Conservation (phyloP, 2,329 filamentous ascomycete species). For the Trichoderma harzianum region DNA sequence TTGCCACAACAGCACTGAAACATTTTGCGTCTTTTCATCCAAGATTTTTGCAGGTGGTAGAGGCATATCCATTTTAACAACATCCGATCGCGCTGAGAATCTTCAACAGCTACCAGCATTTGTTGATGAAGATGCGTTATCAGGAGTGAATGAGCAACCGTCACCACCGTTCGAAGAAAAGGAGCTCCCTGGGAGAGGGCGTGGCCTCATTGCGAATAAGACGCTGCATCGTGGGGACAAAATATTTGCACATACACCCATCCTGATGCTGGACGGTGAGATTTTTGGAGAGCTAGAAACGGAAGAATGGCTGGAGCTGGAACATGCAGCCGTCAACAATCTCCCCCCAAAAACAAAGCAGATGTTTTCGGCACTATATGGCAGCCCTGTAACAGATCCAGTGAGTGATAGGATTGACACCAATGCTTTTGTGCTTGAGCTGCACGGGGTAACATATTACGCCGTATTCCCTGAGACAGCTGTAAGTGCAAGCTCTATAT, state of each 20-base stretch:
- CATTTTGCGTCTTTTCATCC: constrained; percentile 36
- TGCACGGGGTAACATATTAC: not conserved
- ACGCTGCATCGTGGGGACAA: constrained; percentile 23
- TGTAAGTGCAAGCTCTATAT: constrained; percentile 7
- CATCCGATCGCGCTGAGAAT: constrained; percentile 30
- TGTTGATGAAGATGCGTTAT: constrained; percentile 20
- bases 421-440: constrained; percentile 19
- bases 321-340: constrained; percentile 11
- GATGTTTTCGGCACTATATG: constrained; percentile 18
- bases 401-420: constrained; percentile 17
- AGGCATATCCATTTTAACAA: constrained; percentile 40
- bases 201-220: constrained; percentile 27
- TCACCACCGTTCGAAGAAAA: constrained; percentile 23
- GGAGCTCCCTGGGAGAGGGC: constrained; percentile 25
- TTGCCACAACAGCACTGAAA: not conserved
- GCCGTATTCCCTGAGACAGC: constrained; percentile 20
- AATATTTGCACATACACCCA: constrained; percentile 20
- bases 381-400: not conserved
- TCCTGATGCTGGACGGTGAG: constrained; percentile 17
- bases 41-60: constrained; percentile 34
- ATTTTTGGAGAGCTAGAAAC: not conserved
- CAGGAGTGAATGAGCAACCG: not conserved
- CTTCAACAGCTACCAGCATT: constrained; percentile 31
- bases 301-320: not conserved
- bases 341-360: constrained; percentile 4